Conservation (phyloP, 164 flowering plant species). For the Nelumbo lutea region DNA sequence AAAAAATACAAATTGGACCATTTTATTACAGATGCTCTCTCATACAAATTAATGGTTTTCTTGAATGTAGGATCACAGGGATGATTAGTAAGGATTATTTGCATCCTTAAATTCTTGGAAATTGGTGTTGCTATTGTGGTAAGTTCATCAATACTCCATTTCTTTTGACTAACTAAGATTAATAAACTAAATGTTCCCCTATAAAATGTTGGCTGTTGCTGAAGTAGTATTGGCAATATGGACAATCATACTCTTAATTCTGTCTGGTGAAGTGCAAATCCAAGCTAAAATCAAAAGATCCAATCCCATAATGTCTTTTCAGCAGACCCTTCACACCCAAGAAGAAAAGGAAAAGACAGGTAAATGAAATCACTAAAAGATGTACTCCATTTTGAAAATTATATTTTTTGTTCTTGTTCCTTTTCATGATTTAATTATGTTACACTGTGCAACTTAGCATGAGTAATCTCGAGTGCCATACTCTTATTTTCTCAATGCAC, state of each 20-base stretch:
- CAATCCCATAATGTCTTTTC: too few species aligned
- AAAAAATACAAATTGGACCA: too few species aligned
- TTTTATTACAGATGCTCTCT: not conserved
- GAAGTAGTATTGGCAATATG: too few species aligned
- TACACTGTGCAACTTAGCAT: constrained; percentile 68
- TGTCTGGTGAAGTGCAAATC: too few species aligned
- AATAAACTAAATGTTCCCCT: too few species aligned
- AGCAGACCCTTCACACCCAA: too few species aligned
- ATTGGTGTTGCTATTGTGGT: constrained; percentile 86
- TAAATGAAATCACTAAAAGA: too few species aligned
- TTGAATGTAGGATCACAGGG: constrained; percentile 73
- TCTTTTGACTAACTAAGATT: not conserved
- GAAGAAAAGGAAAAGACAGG: too few species aligned
- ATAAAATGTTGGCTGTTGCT: too few species aligned
- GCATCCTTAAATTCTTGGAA: constrained; percentile 80
- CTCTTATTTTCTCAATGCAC: constrained; percentile 66
- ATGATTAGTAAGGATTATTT: constrained; percentile 75
- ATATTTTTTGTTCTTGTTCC: not conserved
- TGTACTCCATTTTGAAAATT: too few species aligned
- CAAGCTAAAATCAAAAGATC: too few species aligned
- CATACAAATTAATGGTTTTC: not conserved
- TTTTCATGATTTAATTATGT: not conserved
- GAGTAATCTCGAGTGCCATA: constrained; percentile 80
- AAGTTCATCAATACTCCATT: constrained; percentile 20
- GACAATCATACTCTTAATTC: too few species aligned